Conservation (phyloP, 345 rosid genomes). For the Hibiscus mutabilis region DNA sequence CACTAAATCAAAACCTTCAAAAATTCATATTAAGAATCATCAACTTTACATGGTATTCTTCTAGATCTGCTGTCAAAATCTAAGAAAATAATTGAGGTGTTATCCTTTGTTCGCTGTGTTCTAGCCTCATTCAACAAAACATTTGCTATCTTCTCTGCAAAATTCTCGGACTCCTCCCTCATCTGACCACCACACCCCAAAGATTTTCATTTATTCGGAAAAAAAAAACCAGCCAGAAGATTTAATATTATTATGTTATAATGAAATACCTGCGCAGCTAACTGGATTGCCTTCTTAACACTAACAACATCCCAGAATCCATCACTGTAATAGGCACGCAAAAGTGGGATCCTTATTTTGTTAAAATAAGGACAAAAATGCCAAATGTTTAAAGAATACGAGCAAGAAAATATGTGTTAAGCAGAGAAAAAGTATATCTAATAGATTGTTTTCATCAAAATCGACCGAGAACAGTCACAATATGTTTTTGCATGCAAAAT, state of each 20-base stretch:
- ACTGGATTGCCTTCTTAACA: constrained; percentile 65
- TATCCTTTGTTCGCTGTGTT: constrained; percentile 83
- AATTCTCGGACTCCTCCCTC: constrained; percentile 39
- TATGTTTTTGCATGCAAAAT: neutral
- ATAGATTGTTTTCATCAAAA: neutral
- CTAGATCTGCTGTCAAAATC: constrained; percentile 48
- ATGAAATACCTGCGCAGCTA: constrained; percentile 54
- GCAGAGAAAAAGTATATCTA: neutral
- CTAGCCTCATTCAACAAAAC: constrained; percentile 74
- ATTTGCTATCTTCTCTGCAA: constrained; percentile 69
- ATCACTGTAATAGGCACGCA: constrained; percentile 45
- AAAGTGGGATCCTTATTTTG: neutral
- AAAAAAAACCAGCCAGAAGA: neutral
- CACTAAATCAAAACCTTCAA: constrained; percentile 1
- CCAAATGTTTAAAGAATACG: neutral
- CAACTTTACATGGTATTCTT: constrained; percentile 39
- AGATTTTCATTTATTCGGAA: neutral
- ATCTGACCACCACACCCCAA: constrained; percentile 28
- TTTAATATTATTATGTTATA: neutral
- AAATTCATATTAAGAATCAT: constrained; percentile 22
- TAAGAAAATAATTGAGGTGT: constrained; percentile 80
- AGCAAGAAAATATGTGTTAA: neutral
- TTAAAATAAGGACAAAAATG: neutral
- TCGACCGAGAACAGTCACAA: neutral
- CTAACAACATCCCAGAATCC: constrained; percentile 94